phyloP scores from a whole-genome alignment of 495 filamentous ascomycete genomes.

The Aspergillus haitiensis region DNA sequence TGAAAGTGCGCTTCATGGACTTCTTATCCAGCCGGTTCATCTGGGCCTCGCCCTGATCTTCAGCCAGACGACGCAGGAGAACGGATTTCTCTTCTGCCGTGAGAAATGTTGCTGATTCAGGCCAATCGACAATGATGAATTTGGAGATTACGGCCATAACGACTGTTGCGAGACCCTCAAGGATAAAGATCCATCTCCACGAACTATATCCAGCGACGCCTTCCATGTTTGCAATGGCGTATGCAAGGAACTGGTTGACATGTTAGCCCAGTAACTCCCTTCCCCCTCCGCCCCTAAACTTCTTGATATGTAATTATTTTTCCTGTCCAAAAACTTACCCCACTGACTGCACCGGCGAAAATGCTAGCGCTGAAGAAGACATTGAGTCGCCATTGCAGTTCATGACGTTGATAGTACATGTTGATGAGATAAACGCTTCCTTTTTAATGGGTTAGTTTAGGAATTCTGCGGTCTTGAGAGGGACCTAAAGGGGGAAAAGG shows the following conservation, averaged over 20 bases:
- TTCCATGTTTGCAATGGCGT: slow-evolving; percentile 47
- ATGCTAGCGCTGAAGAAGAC: slow-evolving; percentile 57
- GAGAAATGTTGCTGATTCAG: slow-evolving; percentile 49
- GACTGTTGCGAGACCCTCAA: slow-evolving; percentile 8
- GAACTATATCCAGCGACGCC: slow-evolving; percentile 25
- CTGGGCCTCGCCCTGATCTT: slow-evolving; percentile 41
- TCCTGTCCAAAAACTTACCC: slow-evolving; percentile 22
- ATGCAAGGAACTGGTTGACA: slow-evolving; percentile 10
- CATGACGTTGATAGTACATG: slow-evolving; percentile 59
- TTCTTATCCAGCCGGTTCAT: slow-evolving; percentile 53
- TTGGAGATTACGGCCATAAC: slow-evolving; percentile 45
- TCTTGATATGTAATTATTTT: too few species aligned
- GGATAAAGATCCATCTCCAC: slow-evolving; percentile 32
- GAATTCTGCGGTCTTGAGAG: neutral
- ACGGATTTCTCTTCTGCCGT: slow-evolving; percentile 42
- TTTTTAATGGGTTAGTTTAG: neutral
- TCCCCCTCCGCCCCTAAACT: neutral
- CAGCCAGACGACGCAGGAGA: slow-evolving; percentile 43
- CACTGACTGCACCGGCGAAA: slow-evolving; percentile 58
- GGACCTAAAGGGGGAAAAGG: too few species aligned
- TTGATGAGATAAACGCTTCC: slow-evolving; percentile 49
- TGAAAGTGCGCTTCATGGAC: slow-evolving; percentile 46
- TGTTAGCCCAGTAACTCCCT: neutral
- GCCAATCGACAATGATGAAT: slow-evolving; percentile 56
- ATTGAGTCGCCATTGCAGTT: slow-evolving; percentile 56